Conservation (phyloP, 805 yeast genomes). For the Candida argentea region DNA sequence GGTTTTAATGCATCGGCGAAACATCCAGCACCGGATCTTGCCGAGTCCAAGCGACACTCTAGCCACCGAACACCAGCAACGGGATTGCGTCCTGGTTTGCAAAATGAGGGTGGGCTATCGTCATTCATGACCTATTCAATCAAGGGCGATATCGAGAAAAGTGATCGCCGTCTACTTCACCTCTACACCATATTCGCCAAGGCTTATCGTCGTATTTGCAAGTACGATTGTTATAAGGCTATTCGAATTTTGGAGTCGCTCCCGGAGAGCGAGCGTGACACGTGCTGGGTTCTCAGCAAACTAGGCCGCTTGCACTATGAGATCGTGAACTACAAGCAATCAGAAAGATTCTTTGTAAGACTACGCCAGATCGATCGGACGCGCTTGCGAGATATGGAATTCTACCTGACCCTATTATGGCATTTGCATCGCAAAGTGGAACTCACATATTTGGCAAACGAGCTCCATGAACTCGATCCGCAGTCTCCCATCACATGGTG, state of each 20-base stretch:
- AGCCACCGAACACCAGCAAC: slow-evolving; percentile 3
- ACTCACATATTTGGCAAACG: slow-evolving; percentile 75
- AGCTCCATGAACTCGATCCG: slow-evolving; percentile 55
- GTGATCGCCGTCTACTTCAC: slow-evolving; percentile 34
- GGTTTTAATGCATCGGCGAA: background rate
- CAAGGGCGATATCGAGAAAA: slow-evolving; percentile 16
- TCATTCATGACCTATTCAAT: slow-evolving; percentile 3
- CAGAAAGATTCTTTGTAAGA: slow-evolving; percentile 51
- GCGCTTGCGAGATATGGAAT: slow-evolving; percentile 81
- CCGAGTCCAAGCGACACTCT: background rate
- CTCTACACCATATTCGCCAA: slow-evolving; percentile 48
- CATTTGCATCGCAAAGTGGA: slow-evolving; percentile 76
- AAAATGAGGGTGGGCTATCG: background rate
- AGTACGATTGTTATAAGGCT: slow-evolving; percentile 74
- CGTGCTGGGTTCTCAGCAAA: slow-evolving; percentile 82
- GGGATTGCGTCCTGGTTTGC: background rate
- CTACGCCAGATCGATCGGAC: slow-evolving; percentile 67
- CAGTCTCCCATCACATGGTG: slow-evolving; percentile 86
- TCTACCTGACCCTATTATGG: slow-evolving; percentile 86
- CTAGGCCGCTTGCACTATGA: slow-evolving; percentile 80
- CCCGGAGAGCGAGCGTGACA: slow-evolving; percentile 49
- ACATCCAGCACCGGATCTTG: background rate
- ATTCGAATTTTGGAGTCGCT: slow-evolving; percentile 56
- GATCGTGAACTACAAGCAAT: slow-evolving; percentile 71
- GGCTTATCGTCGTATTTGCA: slow-evolving; percentile 48